Base-by-base conservation (phyloP, 768 basidiomycete genomes). In the Kwoniella sp. region DNA sequence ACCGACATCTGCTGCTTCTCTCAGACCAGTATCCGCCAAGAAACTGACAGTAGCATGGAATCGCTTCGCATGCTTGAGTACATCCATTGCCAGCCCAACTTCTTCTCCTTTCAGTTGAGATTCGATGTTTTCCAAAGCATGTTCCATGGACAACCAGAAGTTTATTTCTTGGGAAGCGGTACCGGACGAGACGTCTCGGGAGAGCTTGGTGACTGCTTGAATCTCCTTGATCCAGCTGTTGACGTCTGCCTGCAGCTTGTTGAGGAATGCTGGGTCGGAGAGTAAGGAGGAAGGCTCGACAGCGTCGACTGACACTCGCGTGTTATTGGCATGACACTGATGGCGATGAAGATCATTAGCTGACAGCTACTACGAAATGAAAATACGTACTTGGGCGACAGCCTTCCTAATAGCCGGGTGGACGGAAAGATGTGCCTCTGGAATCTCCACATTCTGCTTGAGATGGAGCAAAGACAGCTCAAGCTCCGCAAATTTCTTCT, bases 121-220 rank as follows among this genome's bases (percentile, higher is more conserved):
- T 74, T 97, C 94, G 73, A 98, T 98, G 0, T 86, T 89, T 73
- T 98, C 96, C 67, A 99, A 80, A 6, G 93, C 93, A 48, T 90
- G 84, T 78, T 99, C 96, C 79, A 99, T 84, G 78, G 89, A 90
- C 24, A 98, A 83, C 96, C 96, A 98, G 74, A 99, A 98, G 80
- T 98, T 98, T 83, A 99, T 93, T 79, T 98, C 96, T 76, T 99
- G 96, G 0, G 92, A 94, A 1, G 96, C 95, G 0, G 95, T 98
- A 1, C 95, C 95, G 4, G 90, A 91, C 0, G 88, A 84, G 30
- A 98, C 95, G 72, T 98, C 95, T 24, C 96, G 84, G 1, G 87
- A 88, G n/a, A 99, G 86, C 77, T 95, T 96, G 6, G 96, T 98
- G 55, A 98, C 93, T 0, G 89, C 86, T 79, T 98, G 96, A 59